Base-by-base conservation (phyloP, 441 rosid species). In the Arabidopsis hybrid region DNA sequence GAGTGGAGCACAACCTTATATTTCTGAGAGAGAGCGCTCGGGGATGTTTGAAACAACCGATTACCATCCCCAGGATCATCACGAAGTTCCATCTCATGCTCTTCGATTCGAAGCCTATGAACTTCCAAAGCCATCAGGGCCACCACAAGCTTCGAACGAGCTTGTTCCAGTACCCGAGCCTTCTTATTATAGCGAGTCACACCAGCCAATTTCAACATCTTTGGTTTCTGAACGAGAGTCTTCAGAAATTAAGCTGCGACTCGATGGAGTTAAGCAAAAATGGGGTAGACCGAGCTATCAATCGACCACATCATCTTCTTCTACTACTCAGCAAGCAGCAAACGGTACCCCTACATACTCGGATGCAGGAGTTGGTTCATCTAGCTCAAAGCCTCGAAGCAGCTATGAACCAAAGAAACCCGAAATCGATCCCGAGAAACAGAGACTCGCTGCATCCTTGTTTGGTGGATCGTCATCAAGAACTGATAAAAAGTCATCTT, bases 231-330 rank as follows among this genome's bases (percentile, higher is more conserved):
- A 83, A 79, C 47, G 90, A 39, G 90, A 88, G 55, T 81, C 87
- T 35, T 74, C 85, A 38, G 95, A 84, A 58, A 83, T 96, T 65
- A 93, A 81, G 92, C 82, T 96, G 65, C 90, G 91, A 65, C 93
- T 96, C n/a, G 99, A 93, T 83, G 99, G 99, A 57, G 93, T 96
- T 32, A 97, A 91, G 70, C 91, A 85, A 83, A 96, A 93, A 85
- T 93, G 98, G 99, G 98, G 98, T 21, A 82, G 81, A 77, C 87
- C 93, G 6, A 85, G 78, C 65, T 90, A 88, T 79, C 79, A 88
- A 9, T 74, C 88, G 8, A 34, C 88, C 43, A 69, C 88, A 59
- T 29, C 90, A 14, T 77, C 97, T 53, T 55, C 88, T 62, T 75
- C 85, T 6, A 8, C 69, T 55, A 52, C 66, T 36, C 90, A 83